phyloP scores from a whole-genome alignment of 2,329 filamentous ascomycete genomes.

The Fusarium gaditjirri region DNA sequence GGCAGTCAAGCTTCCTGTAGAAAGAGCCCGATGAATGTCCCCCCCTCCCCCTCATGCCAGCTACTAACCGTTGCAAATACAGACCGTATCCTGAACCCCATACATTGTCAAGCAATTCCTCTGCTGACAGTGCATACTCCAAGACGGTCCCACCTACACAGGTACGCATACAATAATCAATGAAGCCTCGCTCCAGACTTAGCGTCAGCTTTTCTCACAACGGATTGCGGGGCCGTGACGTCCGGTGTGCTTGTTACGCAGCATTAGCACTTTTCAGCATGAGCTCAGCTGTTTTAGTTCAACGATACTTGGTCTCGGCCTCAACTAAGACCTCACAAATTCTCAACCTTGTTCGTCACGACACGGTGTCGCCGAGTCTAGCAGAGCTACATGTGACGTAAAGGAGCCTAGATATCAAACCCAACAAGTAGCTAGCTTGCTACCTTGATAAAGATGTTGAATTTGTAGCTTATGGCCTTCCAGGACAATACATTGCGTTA shows the following conservation, averaged over 20 bases:
- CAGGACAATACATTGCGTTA: background rate
- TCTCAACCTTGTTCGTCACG: background rate
- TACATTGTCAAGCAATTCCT: constrained; percentile 24
- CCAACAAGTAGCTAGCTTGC: background rate
- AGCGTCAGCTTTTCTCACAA: constrained; percentile 17
- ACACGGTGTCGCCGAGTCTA: background rate
- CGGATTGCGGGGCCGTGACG: constrained; percentile 36
- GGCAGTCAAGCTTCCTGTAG: background rate
- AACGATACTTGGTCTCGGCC: background rate
- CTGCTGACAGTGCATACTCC: background rate
- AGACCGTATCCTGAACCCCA: constrained; percentile 20
- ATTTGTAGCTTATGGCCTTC: background rate
- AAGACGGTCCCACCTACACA: constrained; percentile 2
- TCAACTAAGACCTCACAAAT: background rate
- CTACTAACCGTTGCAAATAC: background rate
- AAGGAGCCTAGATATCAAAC: background rate
- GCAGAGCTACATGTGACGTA: background rate
- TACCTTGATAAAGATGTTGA: background rate
- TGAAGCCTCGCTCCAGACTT: constrained; percentile 24
- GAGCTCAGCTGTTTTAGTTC: background rate
- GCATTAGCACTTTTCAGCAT: background rate
- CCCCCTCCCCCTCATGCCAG: constrained; percentile 8
- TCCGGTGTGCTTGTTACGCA: constrained; percentile 8
- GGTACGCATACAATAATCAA: constrained; percentile 12
- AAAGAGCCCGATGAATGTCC: background rate